Percentiles rank a stretch among this genome's conserved stretches.
phyloP scores from a whole-genome alignment of 257 asterid species.

The Striga asiatica region DNA sequence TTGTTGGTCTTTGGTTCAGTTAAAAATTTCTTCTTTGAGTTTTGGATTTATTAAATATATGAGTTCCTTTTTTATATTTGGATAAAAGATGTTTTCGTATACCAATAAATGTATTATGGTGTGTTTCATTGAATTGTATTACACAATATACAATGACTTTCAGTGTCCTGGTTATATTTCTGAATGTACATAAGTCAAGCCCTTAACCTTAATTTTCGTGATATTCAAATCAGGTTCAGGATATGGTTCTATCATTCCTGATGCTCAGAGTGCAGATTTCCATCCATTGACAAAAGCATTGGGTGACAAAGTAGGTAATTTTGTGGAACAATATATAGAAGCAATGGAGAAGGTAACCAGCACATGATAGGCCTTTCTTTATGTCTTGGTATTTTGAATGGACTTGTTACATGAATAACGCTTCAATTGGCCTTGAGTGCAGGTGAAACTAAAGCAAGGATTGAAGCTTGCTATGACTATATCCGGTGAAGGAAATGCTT shows the following conservation, averaged over 20 bases:
- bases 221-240: slow-evolving; percentile 62
- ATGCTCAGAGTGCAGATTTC: slow-evolving; percentile 57
- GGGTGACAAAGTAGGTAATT: slow-evolving; percentile 63
- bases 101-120: too few relatives aligned
- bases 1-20: too few relatives aligned
- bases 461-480: slow-evolving; percentile 83
- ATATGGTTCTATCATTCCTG: slow-evolving; percentile 85
- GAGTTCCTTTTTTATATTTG: too few relatives aligned
- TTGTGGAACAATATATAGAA: slow-evolving; percentile 63
- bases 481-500: slow-evolving; percentile 90
- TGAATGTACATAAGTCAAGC: too few relatives aligned
- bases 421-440: slow-evolving; percentile 14
- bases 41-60: too few relatives aligned
- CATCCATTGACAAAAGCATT: slow-evolving; percentile 55
- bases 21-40: too few relatives aligned
- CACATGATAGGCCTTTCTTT: neutral
- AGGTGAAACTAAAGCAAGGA: slow-evolving; percentile 95
- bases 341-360: slow-evolving; percentile 86
- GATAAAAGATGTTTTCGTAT: too few relatives aligned
- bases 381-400: slow-evolving; percentile 8
- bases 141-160: too few relatives aligned
- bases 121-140: too few relatives aligned
- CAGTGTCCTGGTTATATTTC: too few relatives aligned
- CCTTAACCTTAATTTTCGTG: too few relatives aligned
- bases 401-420: slow-evolving; percentile 7